Conservation (phyloP, 208 protist genomes). For the Acanthamoeba sp. region DNA sequence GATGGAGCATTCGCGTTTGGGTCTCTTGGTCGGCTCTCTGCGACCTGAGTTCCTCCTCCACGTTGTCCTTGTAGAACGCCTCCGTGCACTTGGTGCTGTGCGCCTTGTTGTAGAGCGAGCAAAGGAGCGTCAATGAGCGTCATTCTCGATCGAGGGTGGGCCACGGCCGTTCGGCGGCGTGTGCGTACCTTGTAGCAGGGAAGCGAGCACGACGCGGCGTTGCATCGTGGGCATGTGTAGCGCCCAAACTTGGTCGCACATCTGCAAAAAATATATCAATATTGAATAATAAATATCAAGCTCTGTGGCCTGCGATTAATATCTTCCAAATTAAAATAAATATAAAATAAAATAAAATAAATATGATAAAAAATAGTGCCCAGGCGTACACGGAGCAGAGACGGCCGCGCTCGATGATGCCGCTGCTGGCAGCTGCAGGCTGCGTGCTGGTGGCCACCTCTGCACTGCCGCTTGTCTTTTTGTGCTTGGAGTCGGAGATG, state of each 20-base stretch:
- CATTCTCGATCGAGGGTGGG: no score
- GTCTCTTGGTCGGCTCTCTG: neutral
- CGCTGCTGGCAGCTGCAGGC: neutral
- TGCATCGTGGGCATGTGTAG: constrained; percentile 42
- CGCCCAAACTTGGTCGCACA: neutral
- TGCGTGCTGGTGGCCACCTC: neutral
- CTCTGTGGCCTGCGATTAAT: neutral
- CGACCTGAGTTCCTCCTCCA: neutral
- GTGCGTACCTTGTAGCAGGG: constrained; percentile 22
- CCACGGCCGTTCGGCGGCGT: no score
- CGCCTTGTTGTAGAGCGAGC: neutral
- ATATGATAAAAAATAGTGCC: neutral
- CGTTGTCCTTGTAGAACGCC: constrained; percentile 41
- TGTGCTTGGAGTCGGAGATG: constrained; percentile 36
- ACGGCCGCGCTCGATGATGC: neutral
- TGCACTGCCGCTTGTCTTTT: neutral
- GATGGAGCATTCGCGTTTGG: neutral
- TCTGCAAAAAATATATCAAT: neutral
- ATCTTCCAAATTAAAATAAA: neutral
- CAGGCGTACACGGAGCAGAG: constrained; percentile 20
- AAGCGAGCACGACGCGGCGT: constrained; percentile 9
- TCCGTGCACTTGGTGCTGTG: constrained; percentile 41
- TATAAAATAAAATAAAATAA: neutral
- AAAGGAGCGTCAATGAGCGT: no score
- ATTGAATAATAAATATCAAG: neutral